Conservation (phyloP, 306 rosid genomes). For the Corylus americana region DNA sequence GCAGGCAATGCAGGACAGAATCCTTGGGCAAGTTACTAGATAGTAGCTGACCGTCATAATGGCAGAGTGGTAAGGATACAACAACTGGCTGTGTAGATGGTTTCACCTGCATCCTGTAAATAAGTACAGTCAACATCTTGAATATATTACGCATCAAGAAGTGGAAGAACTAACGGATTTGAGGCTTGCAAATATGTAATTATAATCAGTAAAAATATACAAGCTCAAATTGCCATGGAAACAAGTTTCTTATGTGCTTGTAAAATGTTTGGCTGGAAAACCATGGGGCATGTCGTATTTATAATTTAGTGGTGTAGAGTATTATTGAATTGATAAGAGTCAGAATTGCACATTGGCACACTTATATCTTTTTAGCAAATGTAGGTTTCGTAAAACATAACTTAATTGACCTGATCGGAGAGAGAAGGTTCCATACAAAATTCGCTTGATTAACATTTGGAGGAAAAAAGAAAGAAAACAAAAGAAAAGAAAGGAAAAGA, state of each 20-base stretch:
- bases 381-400: neutral
- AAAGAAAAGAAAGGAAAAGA: conserved; percentile 13
- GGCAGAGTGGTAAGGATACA: conserved; percentile 78
- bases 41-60: conserved; percentile 73
- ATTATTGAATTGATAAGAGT: neutral
- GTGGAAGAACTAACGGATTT: conserved; percentile 6
- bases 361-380: neutral
- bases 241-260: neutral
- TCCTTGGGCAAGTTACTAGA: conserved; percentile 21
- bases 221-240: conserved; percentile 9
- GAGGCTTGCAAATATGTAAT: neutral
- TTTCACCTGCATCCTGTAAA: conserved; percentile 83
- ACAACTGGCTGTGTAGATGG: conserved; percentile 62
- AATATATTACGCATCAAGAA: conserved; percentile 16
- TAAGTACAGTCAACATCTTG: conserved; percentile 21
- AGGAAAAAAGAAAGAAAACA: conserved; percentile 5
- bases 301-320: neutral
- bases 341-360: neutral
- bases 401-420: neutral
- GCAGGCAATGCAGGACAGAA: neutral
- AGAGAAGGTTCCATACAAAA: neutral
- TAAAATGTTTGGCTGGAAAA: neutral
- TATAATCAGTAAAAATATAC: neutral
- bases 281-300: neutral
- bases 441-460: neutral